Conservation (phyloP, 1,284 basidiomycete genomes). For the Apiotrichum brassicae region DNA sequence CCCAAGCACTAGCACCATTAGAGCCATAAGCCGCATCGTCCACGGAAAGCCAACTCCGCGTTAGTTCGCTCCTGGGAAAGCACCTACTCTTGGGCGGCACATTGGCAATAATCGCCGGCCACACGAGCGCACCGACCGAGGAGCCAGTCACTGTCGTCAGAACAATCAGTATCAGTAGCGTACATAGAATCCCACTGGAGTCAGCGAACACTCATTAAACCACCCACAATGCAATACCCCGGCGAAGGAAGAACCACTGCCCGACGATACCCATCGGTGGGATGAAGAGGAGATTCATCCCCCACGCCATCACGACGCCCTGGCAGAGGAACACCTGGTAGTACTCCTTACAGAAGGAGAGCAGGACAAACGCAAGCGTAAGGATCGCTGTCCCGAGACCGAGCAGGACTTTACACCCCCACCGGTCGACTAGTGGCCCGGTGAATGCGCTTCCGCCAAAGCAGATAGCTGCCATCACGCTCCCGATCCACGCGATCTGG, state of each 20-base stretch:
- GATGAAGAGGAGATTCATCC: conserved; percentile 32
- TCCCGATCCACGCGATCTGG: conserved; percentile 30
- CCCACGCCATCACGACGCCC: conserved; percentile 21
- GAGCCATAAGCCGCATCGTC: conserved; percentile 28
- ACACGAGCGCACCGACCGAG: conserved; percentile 28
- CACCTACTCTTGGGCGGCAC: conserved; percentile 24
- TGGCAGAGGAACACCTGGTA: conserved; percentile 31
- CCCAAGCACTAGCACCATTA: conserved; percentile 17
- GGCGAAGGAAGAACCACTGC: conserved; percentile 30
- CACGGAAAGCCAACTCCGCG: conserved; percentile 31
- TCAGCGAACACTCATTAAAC: background rate
- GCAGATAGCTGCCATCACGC: conserved; percentile 21
- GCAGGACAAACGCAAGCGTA: conserved; percentile 19
- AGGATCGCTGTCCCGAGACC: conserved; percentile 16
- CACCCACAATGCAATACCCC: conserved; percentile 30
- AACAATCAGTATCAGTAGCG: background rate
- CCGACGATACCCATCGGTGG: conserved; percentile 26
- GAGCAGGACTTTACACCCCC: conserved; percentile 23
- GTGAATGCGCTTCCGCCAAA: conserved; percentile 25
- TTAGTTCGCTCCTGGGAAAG: background rate
- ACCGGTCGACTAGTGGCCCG: conserved; percentile 29
- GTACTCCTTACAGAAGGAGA: conserved; percentile 23
- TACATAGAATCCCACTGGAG: conserved; percentile 18
- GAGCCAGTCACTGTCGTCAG: conserved; percentile 22
- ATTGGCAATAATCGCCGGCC: conserved; percentile 33